Percentiles rank a stretch among this genome's conserved stretches.
Conservation (phyloP, 2,329 filamentous ascomycete species). For the Fusarium multiceps region DNA sequence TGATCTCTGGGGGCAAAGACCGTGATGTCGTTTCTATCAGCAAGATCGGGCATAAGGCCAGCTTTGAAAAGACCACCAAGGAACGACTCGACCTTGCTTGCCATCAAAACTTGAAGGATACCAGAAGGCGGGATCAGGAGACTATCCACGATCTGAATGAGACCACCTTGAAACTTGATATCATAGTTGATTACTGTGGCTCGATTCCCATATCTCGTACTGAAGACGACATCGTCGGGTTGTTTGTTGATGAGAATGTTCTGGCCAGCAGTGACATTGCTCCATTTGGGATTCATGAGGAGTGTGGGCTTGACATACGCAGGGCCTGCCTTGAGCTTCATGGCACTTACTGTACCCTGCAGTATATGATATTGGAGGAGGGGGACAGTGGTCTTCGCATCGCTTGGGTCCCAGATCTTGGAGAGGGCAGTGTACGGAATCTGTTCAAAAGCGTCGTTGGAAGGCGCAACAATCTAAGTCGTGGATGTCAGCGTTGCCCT, state of each 20-base stretch:
- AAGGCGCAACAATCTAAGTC: slow-evolving; percentile 65
- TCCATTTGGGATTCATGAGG: slow-evolving; percentile 55
- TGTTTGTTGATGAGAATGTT: slow-evolving; percentile 60
- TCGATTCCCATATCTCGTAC: slow-evolving; percentile 60
- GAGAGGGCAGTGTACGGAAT: slow-evolving; percentile 64
- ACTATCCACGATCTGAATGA: slow-evolving; percentile 65
- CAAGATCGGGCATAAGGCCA: slow-evolving; percentile 54
- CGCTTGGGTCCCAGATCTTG: slow-evolving; percentile 58
- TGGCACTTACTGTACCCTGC: slow-evolving; percentile 59
- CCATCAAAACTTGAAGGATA: slow-evolving; percentile 62
- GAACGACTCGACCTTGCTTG: slow-evolving; percentile 58
- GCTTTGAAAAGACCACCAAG: slow-evolving; percentile 50
- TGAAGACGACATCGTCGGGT: slow-evolving; percentile 58
- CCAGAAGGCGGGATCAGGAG: slow-evolving; percentile 61
- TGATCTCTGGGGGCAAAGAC: slow-evolving; percentile 72
- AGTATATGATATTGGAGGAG: slow-evolving; percentile 73
- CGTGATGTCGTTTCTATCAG: slow-evolving; percentile 61
- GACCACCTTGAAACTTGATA: slow-evolving; percentile 60
- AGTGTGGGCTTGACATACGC: slow-evolving; percentile 58
- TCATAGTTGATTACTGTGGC: slow-evolving; percentile 57
- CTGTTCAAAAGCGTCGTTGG: slow-evolving; percentile 66
- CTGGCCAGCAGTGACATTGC: slow-evolving; percentile 63
- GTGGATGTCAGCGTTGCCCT: background rate
- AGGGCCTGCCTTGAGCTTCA: slow-evolving; percentile 51
- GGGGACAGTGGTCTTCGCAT: slow-evolving; percentile 57